phyloP scores from a whole-genome alignment of 306 rosid genomes.

The Begonia masoniana region DNA sequence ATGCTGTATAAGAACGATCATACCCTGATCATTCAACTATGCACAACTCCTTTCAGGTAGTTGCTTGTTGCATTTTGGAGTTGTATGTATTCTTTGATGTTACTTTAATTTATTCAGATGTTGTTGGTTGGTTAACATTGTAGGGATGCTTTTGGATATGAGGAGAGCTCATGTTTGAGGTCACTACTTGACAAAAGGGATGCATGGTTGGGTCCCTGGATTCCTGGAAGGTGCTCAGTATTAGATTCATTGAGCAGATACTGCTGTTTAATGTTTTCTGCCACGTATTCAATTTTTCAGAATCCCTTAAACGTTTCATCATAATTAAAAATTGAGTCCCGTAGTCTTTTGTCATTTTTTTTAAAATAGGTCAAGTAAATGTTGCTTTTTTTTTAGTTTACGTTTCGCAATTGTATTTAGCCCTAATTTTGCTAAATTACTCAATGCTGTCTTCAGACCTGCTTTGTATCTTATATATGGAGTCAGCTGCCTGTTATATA shows the following conservation, averaged over 20 bases:
- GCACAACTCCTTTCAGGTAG: conserved; percentile 90
- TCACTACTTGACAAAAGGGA: conserved; percentile 85
- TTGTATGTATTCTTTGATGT: conserved; percentile 1
- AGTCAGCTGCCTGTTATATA: too few relatives aligned
- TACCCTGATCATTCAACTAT: conserved; percentile 58
- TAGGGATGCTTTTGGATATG: conserved; percentile 76
- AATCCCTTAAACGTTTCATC: too few relatives aligned
- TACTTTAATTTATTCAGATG: conserved; percentile 9
- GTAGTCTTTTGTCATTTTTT: too few relatives aligned
- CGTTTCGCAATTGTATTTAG: too few relatives aligned
- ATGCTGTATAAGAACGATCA: conserved; percentile 65
- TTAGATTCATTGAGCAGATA: neutral
- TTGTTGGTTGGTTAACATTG: conserved; percentile 14
- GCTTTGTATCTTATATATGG: too few relatives aligned
- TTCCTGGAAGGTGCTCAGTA: conserved; percentile 76
- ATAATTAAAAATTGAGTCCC: too few relatives aligned
- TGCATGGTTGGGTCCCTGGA: conserved; percentile 99
- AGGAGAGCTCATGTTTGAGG: conserved; percentile 95
- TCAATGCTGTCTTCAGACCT: too few relatives aligned
- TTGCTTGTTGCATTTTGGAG: conserved; percentile 5
- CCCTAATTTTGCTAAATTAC: too few relatives aligned
- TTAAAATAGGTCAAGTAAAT: too few relatives aligned
- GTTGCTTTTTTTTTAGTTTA: too few relatives aligned
- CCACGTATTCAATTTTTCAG: too few relatives aligned
- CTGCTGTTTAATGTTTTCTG: too few relatives aligned